Base-by-base conservation (phyloP, 192 early-diverging fungal species). In the Coemansia sp. region DNA sequence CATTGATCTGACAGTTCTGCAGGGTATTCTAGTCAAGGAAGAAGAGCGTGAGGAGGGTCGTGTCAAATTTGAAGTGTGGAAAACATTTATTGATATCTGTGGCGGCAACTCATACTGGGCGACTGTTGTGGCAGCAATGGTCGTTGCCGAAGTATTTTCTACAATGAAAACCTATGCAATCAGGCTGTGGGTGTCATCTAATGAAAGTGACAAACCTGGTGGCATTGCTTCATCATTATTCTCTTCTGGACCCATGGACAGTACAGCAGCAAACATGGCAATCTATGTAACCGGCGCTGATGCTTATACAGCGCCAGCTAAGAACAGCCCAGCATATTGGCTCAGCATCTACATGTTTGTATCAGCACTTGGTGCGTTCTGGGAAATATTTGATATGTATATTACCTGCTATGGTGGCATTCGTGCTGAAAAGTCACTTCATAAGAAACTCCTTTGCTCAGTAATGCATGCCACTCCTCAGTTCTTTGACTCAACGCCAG, bases 401-500 rank as follows among this genome's bases (percentile, higher is more conserved):
- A 74, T 83, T 46, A 68, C 83, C 8, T 85, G 79, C 32, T 73
- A 57, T 22, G 88, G 86, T 0, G 82, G 85, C 2, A 61, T 93
- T 10, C 43, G 59, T 4, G 91, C 90, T 14, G 89, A 86, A 1
- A 76, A 72, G 4, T 63, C 56, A 0, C 49, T 93, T 46, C 92
- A 93, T 64, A 40, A 62, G 32, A 74, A 74, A 19, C 74, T 92
- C 22, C 63, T 93, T 37, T 71, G 67, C 7, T 62, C 83, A 39
- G 84, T 93, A 32, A 64, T 89, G 32, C 86, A 83, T 20, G 89
- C 92, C 0, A 89, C 89, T 55, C 83, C 95, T 22, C 85, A 87
- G 40, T 96, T 95, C 84, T 97, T 92, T 79, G 93, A 95, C 60
- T 84, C 90, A 12, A 93, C 90, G 3, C 95, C 95, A 17, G 68